phyloP scores from a whole-genome alignment of 2,329 filamentous ascomycete species.

The Aureobasidium melanogenum region DNA sequence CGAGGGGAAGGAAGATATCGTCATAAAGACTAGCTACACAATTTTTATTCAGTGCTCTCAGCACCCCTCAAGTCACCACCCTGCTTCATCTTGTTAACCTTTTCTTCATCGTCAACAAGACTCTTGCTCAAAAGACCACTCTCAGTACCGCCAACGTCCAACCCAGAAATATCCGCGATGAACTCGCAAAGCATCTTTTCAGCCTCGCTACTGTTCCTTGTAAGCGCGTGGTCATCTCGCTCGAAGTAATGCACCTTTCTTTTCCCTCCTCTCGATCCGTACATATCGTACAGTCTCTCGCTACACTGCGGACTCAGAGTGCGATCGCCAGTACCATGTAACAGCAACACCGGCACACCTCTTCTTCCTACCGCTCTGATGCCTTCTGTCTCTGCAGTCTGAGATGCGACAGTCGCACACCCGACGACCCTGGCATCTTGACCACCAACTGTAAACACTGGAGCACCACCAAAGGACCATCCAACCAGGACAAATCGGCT shows the following conservation, averaged over 20 bases:
- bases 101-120: conserved; percentile 19
- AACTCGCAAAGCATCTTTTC: conserved; percentile 34
- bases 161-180: conserved; percentile 27
- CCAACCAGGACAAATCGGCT: conserved; percentile 33
- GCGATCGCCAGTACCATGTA: conserved; percentile 32
- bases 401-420: conserved; percentile 33
- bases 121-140: conserved; percentile 15
- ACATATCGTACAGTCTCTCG: conserved; percentile 28
- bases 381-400: conserved; percentile 30
- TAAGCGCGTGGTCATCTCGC: conserved; percentile 35
- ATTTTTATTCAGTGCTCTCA: conserved; percentile 21
- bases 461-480: conserved; percentile 37
- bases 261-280: conserved; percentile 23
- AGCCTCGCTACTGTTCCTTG: conserved; percentile 27
- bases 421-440: conserved; percentile 26
- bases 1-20: too few species aligned
- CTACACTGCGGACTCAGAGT: conserved; percentile 28
- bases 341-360: conserved; percentile 26
- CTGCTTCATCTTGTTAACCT: conserved; percentile 22
- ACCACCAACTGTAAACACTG: conserved; percentile 31
- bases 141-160: conserved; percentile 18
- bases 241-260: conserved; percentile 32
- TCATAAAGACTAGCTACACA: too few species aligned
- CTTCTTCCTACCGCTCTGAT: conserved; percentile 18
- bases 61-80: conserved; percentile 29